A percentile compares a stretch with the other conserved stretches of the same genome.
Conservation (phyloP, 2,329 filamentous ascomycete species). For the Sclerotinia spermophila region DNA sequence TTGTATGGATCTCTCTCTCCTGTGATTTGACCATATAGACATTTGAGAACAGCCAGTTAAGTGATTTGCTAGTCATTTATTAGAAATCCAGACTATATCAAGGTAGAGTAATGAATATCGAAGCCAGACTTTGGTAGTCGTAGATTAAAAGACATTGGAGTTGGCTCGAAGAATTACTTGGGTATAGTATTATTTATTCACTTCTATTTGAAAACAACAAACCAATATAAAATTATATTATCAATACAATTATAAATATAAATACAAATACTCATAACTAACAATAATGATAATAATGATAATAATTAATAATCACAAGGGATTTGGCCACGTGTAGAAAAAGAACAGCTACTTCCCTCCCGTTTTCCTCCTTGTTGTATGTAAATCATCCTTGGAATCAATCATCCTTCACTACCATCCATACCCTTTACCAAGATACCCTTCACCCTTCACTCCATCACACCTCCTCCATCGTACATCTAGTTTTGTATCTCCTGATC, state of each 20-base stretch:
- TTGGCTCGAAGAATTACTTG: neutral
- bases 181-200: neutral
- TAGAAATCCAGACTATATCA: neutral
- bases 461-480: neutral
- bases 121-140: neutral
- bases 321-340: constrained; percentile 9
- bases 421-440: neutral
- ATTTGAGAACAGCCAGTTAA: neutral
- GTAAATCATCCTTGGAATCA: neutral
- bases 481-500: neutral
- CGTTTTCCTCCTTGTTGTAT: neutral
- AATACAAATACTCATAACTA: neutral
- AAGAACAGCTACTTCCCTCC: neutral
- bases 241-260: neutral
- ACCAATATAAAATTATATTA: neutral
- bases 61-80: neutral
- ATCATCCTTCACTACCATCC: neutral
- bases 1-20: neutral
- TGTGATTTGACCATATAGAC: neutral
- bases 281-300: neutral
- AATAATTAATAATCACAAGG: neutral
- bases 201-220: neutral
- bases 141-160: neutral
- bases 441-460: neutral
- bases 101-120: neutral